These are phyloP conservation scores for Paxillus ammoniavirescens DNA, from an alignment of 768 basidiomycete species.

Conservation along the genomic window DNA sequence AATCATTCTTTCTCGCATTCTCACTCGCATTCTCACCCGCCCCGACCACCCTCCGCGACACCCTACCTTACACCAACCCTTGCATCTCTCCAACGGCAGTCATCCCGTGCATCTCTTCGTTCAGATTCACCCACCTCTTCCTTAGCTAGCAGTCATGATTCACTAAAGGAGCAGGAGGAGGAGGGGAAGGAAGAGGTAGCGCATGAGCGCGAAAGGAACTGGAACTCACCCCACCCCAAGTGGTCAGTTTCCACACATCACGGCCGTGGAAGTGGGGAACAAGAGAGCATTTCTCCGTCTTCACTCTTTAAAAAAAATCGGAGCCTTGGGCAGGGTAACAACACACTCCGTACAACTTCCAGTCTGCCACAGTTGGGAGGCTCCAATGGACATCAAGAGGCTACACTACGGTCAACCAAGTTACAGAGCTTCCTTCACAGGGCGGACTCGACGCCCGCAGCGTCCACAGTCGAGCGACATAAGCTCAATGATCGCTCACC, in stretches of 20 bases:
- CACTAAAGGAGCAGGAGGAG: slow-evolving; percentile 30
- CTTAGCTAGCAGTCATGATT: slow-evolving; percentile 33
- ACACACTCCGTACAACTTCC: slow-evolving; percentile 16
- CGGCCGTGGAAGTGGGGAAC: slow-evolving; percentile 6
- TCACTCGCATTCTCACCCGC: slow-evolving; percentile 34
- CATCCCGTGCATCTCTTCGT: slow-evolving; percentile 33
- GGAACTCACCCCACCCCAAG: slow-evolving; percentile 64
- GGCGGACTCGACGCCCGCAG: neutral
- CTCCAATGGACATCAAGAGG: slow-evolving; percentile 7
- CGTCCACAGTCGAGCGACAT: neutral
- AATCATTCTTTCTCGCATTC: slow-evolving; percentile 33
- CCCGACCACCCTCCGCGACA: slow-evolving; percentile 40
- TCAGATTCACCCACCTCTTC: slow-evolving; percentile 45
- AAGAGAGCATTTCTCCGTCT: slow-evolving; percentile 13
- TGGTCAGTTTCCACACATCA: slow-evolving; percentile 38
- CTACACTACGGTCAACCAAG: slow-evolving; percentile 2
- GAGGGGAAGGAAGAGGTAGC: slow-evolving; percentile 33
- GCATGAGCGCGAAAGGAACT: slow-evolving; percentile 65
- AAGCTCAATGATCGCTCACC: slow-evolving; percentile 3
- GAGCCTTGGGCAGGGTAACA: neutral
- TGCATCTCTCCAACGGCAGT: slow-evolving; percentile 31
- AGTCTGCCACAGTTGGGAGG: slow-evolving; percentile 15
- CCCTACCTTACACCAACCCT: slow-evolving; percentile 34
- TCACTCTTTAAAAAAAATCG: slow-evolving; percentile 2
- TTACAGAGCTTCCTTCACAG: slow-evolving; percentile 3